Conservation (phyloP, 148 eudicot genomes). For the Rhododendron vialii region DNA sequence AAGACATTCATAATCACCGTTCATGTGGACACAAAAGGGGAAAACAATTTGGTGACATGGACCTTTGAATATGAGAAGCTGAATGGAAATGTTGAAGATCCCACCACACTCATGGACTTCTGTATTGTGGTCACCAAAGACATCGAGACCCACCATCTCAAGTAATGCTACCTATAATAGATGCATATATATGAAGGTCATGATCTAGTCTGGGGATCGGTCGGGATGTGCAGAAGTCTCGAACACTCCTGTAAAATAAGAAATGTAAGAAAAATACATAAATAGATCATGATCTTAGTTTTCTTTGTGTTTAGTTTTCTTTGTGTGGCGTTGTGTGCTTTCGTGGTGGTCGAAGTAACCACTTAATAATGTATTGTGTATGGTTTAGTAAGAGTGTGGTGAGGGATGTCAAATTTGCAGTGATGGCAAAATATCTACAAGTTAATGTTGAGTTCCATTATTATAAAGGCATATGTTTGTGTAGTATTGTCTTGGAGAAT, state of each 20-base stretch:
- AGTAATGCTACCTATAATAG: not conserved
- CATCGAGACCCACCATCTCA: conserved; percentile 17
- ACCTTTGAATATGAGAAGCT: conserved; percentile 26
- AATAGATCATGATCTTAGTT: not conserved
- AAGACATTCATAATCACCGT: not conserved
- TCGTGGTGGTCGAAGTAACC: not conserved
- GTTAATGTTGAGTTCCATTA: not conserved
- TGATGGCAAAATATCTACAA: not conserved
- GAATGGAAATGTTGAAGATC: conserved; percentile 13
- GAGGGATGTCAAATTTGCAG: not conserved
- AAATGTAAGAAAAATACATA: not conserved
- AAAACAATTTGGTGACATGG: conserved; percentile 22
- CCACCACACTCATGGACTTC: not conserved
- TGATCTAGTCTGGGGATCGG: not conserved
- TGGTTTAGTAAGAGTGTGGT: not conserved
- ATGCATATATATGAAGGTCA: not conserved
- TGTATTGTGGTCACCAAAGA: not conserved
- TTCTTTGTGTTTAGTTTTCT: not conserved
- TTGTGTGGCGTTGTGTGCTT: not conserved
- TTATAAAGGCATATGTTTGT: too few species aligned
- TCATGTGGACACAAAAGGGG: conserved; percentile 15
- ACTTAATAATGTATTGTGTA: not conserved
- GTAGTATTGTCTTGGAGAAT: too few species aligned
- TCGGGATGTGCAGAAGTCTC: not conserved
- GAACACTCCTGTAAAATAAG: not conserved